These are phyloP conservation scores for Aspergillus caelatus DNA, from an alignment of 2,329 filamentous ascomycete species.

Conservation along the genomic window DNA sequence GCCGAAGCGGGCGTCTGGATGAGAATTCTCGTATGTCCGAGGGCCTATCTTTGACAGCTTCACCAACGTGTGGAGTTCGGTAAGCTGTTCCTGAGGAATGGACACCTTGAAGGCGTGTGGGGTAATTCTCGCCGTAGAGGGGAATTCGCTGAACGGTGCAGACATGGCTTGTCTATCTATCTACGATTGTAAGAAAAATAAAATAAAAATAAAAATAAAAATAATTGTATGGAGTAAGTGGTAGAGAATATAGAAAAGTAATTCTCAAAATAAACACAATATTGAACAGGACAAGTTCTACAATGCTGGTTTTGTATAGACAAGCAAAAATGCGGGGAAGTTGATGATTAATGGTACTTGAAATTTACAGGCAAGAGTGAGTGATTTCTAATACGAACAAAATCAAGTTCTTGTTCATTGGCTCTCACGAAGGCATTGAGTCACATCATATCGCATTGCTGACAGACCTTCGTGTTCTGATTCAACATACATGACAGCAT, in stretches of 20 bases:
- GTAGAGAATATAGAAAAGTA: background rate
- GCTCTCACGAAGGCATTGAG: background rate
- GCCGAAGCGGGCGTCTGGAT: slow-evolving; percentile 48
- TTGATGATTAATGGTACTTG: background rate
- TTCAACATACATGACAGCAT: background rate
- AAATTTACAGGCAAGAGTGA: no score
- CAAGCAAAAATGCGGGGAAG: background rate
- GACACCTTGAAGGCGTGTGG: slow-evolving; percentile 47
- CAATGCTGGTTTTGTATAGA: background rate
- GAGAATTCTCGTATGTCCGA: slow-evolving; percentile 52
- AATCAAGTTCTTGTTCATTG: background rate
- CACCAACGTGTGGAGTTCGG: slow-evolving; percentile 52
- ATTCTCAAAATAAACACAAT: no score
- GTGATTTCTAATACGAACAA: background rate
- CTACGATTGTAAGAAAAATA: background rate
- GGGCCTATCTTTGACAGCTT: slow-evolving; percentile 53
- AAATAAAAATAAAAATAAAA: no score
- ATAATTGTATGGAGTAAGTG: no score
- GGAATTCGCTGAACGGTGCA: slow-evolving; percentile 32
- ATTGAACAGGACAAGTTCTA: background rate
- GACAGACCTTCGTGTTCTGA: no score
- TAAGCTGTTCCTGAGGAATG: slow-evolving; percentile 48
- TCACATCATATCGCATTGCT: background rate
- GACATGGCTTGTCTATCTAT: slow-evolving; percentile 20
- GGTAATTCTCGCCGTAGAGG: slow-evolving; percentile 38